phyloP scores from a whole-genome alignment of 768 basidiomycete species.

The Tephrocybe rancida region DNA sequence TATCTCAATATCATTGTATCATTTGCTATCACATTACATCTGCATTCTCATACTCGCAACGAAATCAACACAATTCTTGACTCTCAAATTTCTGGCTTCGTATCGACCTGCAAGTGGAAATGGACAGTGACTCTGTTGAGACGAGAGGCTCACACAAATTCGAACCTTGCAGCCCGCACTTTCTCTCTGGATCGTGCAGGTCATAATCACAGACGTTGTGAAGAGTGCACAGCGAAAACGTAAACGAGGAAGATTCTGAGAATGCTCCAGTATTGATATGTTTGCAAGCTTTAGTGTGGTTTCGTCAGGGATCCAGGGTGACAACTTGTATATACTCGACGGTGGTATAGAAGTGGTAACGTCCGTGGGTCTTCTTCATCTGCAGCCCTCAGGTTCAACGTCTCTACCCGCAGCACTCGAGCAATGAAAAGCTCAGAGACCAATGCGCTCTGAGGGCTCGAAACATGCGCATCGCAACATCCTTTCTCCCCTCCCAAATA shows the following conservation, averaged over 20 bases:
- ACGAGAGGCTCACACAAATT: too few relatives aligned
- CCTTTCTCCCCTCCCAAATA: slow-evolving; percentile 29
- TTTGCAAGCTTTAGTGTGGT: slow-evolving; percentile 10
- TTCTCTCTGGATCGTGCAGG: too few relatives aligned
- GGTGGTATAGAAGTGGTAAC: slow-evolving; percentile 67
- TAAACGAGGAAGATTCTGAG: too few relatives aligned
- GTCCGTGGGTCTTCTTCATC: slow-evolving; percentile 30
- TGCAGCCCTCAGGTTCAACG: slow-evolving; percentile 23
- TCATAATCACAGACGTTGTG: too few relatives aligned
- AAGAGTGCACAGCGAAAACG: too few relatives aligned
- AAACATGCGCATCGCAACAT: slow-evolving; percentile 13
- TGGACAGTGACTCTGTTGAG: too few relatives aligned
- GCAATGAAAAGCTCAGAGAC: slow-evolving; percentile 81
- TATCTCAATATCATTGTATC: slow-evolving; percentile 30
- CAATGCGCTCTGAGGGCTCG: slow-evolving; percentile 18
- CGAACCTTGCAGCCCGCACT: too few relatives aligned
- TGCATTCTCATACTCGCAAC: not conserved
- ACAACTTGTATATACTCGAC: slow-evolving; percentile 59
- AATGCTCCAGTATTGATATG: slow-evolving; percentile 38
- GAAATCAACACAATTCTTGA: not conserved
- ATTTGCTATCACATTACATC: slow-evolving; percentile 6
- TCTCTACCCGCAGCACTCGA: slow-evolving; percentile 65
- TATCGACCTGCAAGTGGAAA: too few relatives aligned
- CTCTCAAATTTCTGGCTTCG: too few relatives aligned
- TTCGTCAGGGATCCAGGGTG: slow-evolving; percentile 7